Evolutionary conservation across 768 basidiomycete genomes (phyloP).

Genomic region (Kwoniella sp.): DNA sequence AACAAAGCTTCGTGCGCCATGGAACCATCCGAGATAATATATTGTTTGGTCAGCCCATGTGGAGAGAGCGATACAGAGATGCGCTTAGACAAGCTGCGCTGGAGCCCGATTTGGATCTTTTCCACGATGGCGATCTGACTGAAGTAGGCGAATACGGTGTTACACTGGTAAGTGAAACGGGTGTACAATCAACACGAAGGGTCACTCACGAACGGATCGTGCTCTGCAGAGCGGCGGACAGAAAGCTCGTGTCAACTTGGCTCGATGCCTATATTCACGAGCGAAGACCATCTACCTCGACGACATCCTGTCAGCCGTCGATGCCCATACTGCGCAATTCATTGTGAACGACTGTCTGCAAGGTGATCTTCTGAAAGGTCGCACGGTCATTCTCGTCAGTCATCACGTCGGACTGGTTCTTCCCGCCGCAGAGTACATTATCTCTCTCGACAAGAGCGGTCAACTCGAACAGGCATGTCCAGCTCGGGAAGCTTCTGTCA

Average conservation of each 20-base stretch:
- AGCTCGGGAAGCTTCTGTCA: conserved; percentile 16
- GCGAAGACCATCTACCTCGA: conserved; percentile 49
- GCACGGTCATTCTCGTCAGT: conserved; percentile 53
- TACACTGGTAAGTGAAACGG: conserved; percentile 31
- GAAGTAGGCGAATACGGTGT: conserved; percentile 55
- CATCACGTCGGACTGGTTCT: conserved; percentile 54
- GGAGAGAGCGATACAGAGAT: conserved; percentile 43
- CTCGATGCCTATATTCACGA: conserved; percentile 53
- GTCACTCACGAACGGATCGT: not conserved
- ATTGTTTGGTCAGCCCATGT: conserved; percentile 53
- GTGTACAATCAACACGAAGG: too few relatives aligned
- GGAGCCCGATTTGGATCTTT: conserved; percentile 44
- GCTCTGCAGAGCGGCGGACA: conserved; percentile 41
- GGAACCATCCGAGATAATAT: conserved; percentile 62
- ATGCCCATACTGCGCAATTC: conserved; percentile 53
- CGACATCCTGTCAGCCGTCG: conserved; percentile 54
- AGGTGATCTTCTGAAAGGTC: conserved; percentile 33
- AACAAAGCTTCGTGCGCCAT: conserved; percentile 51
- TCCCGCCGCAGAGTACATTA: conserved; percentile 41
- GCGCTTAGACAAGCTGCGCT: conserved; percentile 44
- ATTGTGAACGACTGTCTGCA: conserved; percentile 49
- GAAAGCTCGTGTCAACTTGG: conserved; percentile 51
- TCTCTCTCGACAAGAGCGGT: conserved; percentile 32
- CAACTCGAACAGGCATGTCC: conserved; percentile 36
- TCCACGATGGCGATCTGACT: conserved; percentile 49